phyloP scores from a whole-genome alignment of 352 stramenopile genomes.

The Hyaloperonospora brassicae region DNA sequence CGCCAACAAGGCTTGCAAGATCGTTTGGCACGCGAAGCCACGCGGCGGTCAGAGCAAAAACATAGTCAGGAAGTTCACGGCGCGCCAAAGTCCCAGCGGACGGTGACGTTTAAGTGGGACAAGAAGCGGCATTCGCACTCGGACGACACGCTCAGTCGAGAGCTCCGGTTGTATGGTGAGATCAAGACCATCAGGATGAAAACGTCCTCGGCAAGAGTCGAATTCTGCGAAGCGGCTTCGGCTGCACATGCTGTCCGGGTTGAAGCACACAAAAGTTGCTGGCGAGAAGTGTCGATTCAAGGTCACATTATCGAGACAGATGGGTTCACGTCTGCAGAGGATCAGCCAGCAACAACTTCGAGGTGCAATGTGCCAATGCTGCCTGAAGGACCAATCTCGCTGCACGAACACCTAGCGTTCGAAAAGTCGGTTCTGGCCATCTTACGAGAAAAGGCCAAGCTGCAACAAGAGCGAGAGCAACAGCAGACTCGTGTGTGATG shows the following conservation, averaged over 20 bases:
- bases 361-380: conserved; percentile 25
- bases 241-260: conserved; percentile 53
- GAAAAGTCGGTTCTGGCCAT: conserved; percentile 48
- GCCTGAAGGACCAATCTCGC: conserved; percentile 36
- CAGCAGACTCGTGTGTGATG: conserved; percentile 11
- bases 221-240: conserved; percentile 40
- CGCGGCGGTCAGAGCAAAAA: conserved; percentile 31
- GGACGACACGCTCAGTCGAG: conserved; percentile 57
- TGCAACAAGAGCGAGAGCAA: conserved; percentile 17
- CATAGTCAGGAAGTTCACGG: conserved; percentile 15
- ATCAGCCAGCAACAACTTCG: conserved; percentile 11
- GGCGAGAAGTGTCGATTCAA: conserved; percentile 64
- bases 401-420: conserved; percentile 47
- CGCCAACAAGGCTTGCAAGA: conserved; percentile 51
- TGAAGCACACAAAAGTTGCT: conserved; percentile 62
- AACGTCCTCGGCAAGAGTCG: conserved; percentile 52
- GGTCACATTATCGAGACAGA: conserved; percentile 65
- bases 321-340: conserved; percentile 22
- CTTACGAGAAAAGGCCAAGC: conserved; percentile 31
- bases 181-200: conserved; percentile 70
- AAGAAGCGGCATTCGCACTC: conserved; percentile 59
- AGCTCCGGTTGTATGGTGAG: conserved; percentile 50
- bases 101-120: conserved; percentile 76
- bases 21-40: conserved; percentile 34
- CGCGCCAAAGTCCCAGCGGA: conserved; percentile 53